Evolutionary conservation across 192 early-diverging fungal genomes (phyloP).

Genomic region (Mortierella claussenii): DNA sequence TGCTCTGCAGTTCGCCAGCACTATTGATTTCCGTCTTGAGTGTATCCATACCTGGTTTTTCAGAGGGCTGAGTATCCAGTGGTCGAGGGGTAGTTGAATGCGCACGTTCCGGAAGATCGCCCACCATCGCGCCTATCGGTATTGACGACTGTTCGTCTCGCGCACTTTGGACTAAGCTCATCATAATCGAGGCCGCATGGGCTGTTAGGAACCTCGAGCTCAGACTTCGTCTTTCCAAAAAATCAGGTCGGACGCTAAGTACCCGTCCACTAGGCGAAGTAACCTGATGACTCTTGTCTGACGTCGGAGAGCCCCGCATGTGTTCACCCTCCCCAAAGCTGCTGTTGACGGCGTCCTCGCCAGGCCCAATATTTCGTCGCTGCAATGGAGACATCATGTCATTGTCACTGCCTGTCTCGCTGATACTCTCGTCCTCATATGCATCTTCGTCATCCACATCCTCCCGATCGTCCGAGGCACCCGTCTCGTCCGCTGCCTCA

Average conservation of each 20-base stretch:
- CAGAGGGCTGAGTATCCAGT: too few species aligned
- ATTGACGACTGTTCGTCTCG: background rate
- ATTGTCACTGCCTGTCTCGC: slow-evolving; percentile 38
- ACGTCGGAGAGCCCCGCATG: slow-evolving; percentile 12
- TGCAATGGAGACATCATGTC: slow-evolving; percentile 11
- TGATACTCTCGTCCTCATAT: slow-evolving; percentile 34
- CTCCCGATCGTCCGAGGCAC: background rate
- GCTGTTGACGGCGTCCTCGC: too few species aligned
- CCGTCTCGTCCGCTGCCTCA: slow-evolving; percentile 6
- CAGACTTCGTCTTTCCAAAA: slow-evolving; percentile 15
- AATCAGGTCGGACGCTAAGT: slow-evolving; percentile 7
- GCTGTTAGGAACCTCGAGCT: slow-evolving; percentile 40
- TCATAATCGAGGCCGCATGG: slow-evolving; percentile 28
- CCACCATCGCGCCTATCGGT: too few species aligned
- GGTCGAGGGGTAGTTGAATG: too few species aligned
- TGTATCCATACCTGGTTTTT: background rate
- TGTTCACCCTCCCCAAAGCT: slow-evolving; percentile 35
- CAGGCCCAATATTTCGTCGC: slow-evolving; percentile 3
- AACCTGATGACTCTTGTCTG: background rate
- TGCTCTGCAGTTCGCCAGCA: background rate
- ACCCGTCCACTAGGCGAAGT: slow-evolving; percentile 7
- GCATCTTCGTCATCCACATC: slow-evolving; percentile 24
- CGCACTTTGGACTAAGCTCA: background rate
- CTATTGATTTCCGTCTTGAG: background rate
- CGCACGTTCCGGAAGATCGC: too few species aligned